Conservation (phyloP, 2,329 filamentous ascomycete genomes). For the Akanthomyces lecanii region DNA sequence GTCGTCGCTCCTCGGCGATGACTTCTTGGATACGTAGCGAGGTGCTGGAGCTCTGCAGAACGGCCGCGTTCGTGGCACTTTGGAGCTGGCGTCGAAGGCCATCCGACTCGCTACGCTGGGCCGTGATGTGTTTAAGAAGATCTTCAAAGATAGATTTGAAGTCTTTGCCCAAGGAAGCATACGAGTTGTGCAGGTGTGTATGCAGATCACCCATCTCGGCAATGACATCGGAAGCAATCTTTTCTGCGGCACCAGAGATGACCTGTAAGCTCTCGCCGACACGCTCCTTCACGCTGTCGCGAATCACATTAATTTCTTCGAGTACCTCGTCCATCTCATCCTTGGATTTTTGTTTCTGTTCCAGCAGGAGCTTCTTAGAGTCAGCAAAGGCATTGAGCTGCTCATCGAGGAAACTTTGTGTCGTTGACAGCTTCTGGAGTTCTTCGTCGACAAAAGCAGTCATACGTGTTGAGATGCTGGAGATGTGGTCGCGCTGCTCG, state of each 20-base stretch:
- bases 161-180: conserved; percentile 76
- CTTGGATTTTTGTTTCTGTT: conserved; percentile 64
- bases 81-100: conserved; percentile 68
- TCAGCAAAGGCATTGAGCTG: conserved; percentile 64
- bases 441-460: conserved; percentile 72
- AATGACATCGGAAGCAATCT: conserved; percentile 85
- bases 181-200: conserved; percentile 76
- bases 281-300: conserved; percentile 80
- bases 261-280: conserved; percentile 82
- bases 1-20: conserved; percentile 70
- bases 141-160: conserved; percentile 84
- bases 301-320: conserved; percentile 84
- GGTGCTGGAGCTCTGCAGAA: conserved; percentile 64
- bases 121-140: conserved; percentile 66
- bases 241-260: conserved; percentile 77
- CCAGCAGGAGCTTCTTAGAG: conserved; percentile 64
- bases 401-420: conserved; percentile 65
- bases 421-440: conserved; percentile 63
- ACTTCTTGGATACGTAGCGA: conserved; percentile 64
- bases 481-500: conserved; percentile 69
- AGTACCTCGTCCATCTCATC: conserved; percentile 88
- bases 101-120: conserved; percentile 74
- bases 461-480: conserved; percentile 66
- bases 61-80: conserved; percentile 61
- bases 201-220: conserved; percentile 83